Percentiles rank a stretch among this genome's conserved stretches.
Conservation (phyloP, 352 stramenopile genomes). For the Plasmopara muralis region DNA sequence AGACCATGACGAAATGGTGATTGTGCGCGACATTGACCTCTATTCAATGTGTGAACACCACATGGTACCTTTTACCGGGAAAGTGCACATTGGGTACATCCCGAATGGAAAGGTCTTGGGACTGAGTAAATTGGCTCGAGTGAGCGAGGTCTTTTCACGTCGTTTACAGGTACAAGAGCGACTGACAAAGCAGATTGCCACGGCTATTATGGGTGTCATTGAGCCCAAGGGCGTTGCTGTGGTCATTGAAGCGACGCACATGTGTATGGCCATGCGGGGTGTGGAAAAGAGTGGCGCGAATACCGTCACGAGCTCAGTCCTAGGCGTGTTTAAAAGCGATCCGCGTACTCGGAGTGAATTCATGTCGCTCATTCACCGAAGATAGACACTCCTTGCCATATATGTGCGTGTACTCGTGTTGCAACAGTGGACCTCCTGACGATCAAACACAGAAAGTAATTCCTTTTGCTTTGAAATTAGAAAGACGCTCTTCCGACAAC, state of each 20-base stretch:
- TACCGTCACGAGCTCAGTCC: slow-evolving; percentile 95
- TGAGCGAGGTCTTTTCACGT: slow-evolving; percentile 95
- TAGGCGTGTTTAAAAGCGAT: slow-evolving; percentile 96
- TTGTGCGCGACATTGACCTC: slow-evolving; percentile 99
- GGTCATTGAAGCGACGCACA: slow-evolving; percentile 98
- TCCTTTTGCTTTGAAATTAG: slow-evolving; percentile 36
- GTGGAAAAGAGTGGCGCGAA: slow-evolving; percentile 96
- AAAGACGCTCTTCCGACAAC: slow-evolving; percentile 39
- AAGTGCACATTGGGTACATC: slow-evolving; percentile 93
- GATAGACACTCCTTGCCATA: slow-evolving; percentile 25
- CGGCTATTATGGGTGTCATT: slow-evolving; percentile 96
- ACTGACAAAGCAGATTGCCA: slow-evolving; percentile 98
- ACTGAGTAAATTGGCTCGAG: slow-evolving; percentile 97
- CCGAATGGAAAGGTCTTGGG: slow-evolving; percentile 95
- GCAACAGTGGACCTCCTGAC: slow-evolving; percentile 37
- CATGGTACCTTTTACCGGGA: slow-evolving; percentile 99
- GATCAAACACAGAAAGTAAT: slow-evolving; percentile 29
- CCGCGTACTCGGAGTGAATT: slow-evolving; percentile 82
- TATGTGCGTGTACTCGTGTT: slow-evolving; percentile 6
- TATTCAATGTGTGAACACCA: slow-evolving; percentile 99
- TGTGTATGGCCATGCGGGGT: slow-evolving; percentile 99
- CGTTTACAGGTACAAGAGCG: slow-evolving; percentile 98
- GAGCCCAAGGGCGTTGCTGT: slow-evolving; percentile 96
- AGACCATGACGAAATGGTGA: slow-evolving; percentile 98
- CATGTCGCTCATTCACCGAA: slow-evolving; percentile 82